These are phyloP conservation scores for Cordyceps militaris DNA, from an alignment of 2,329 filamentous ascomycete genomes.

Conservation along the genomic window DNA sequence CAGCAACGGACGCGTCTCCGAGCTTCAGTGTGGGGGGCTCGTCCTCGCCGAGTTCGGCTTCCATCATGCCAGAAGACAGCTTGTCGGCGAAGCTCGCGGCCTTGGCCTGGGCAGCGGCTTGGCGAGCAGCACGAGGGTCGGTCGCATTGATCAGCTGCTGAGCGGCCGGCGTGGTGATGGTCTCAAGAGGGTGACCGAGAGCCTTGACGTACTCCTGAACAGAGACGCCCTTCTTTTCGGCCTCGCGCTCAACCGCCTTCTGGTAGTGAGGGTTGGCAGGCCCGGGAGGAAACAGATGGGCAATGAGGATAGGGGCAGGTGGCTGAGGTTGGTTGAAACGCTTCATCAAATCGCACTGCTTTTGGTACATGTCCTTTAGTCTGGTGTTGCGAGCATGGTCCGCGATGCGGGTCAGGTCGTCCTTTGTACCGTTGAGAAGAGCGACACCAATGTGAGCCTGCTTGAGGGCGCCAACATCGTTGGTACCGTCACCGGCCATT, in stretches of 20 bases:
- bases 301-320: conserved; percentile 87
- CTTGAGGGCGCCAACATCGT: conserved; percentile 95
- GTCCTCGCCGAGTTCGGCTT: conserved; percentile 76
- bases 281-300: conserved; percentile 88
- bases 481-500: conserved; percentile 98
- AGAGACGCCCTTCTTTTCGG: conserved; percentile 66
- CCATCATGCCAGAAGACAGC: conserved; percentile 81
- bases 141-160: conserved; percentile 45
- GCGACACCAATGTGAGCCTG: conserved; percentile 97
- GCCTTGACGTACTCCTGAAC: conserved; percentile 49
- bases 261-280: conserved; percentile 89
- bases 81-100: conserved; percentile 78
- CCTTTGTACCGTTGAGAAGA: conserved; percentile 85
- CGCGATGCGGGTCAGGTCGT: conserved; percentile 84
- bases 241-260: conserved; percentile 84
- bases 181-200: conserved; percentile 50
- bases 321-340: conserved; percentile 90
- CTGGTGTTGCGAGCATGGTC: conserved; percentile 91
- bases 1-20: conserved; percentile 92
- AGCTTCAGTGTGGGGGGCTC: conserved; percentile 96
- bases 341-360: conserved; percentile 85
- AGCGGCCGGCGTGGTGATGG: conserved; percentile 60
- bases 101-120: conserved; percentile 61
- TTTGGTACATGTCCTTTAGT: conserved; percentile 99
- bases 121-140: conserved; percentile 21